Percentiles rank a stretch among this genome's conserved stretches.
Evolutionary conservation across 768 basidiomycete genomes (phyloP).

Genomic region (Hypholoma fasciculare): DNA sequence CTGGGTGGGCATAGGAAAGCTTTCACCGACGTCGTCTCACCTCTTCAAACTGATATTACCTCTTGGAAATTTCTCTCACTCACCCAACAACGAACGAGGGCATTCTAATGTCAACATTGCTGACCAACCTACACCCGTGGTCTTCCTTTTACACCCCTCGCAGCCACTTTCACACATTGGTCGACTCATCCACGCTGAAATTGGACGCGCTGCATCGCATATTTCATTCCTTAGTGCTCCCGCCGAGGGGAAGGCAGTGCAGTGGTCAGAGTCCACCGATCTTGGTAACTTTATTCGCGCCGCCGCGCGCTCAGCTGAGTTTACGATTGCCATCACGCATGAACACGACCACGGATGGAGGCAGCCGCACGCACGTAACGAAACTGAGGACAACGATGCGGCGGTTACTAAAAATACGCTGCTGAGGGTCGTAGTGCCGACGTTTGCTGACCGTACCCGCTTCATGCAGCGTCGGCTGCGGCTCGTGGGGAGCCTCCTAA

Average conservation of each 20-base stretch:
- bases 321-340: conserved; percentile 46
- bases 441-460: conserved; percentile 60
- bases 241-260: conserved; percentile 31
- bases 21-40: conserved; percentile 62
- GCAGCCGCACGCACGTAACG: conserved; percentile 2
- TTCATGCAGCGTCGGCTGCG: conserved; percentile 53
- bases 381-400: not conserved
- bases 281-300: conserved; percentile 67
- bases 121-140: conserved; percentile 35
- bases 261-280: conserved; percentile 67
- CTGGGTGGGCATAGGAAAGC: conserved; percentile 42
- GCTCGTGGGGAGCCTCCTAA: conserved; percentile 41
- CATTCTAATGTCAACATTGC: not conserved
- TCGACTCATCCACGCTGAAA: conserved; percentile 50
- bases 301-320: conserved; percentile 53
- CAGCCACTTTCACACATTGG: conserved; percentile 69
- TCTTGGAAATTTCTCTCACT: conserved; percentile 19
- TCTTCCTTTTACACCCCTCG: conserved; percentile 67
- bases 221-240: conserved; percentile 48
- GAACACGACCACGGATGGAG: conserved; percentile 4
- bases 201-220: conserved; percentile 32
- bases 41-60: conserved; percentile 68
- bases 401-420: not conserved
- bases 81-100: too few species aligned
- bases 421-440: conserved; percentile 49